Percentiles rank a stretch among this genome's conserved stretches.
phyloP scores from a whole-genome alignment of 768 basidiomycete genomes.

The Leccinum subgranulosum region DNA sequence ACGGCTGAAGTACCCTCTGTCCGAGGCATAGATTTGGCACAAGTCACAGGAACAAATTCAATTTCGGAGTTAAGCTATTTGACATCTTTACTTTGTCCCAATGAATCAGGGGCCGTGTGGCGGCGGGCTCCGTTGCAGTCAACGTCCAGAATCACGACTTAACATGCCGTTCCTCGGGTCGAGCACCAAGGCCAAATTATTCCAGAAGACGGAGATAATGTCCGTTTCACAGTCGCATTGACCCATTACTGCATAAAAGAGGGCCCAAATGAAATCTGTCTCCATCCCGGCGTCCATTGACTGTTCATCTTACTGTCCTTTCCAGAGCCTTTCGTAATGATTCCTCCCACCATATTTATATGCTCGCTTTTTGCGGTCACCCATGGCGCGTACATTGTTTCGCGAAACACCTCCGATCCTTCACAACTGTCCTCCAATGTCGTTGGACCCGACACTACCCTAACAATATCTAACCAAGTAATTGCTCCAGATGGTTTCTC shows the following conservation, averaged over 20 bases:
- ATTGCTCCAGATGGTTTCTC: constrained; percentile 50
- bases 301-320: not conserved
- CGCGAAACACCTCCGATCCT: constrained; percentile 8
- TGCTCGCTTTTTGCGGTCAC: constrained; percentile 3
- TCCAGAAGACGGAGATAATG: not conserved
- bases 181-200: not conserved
- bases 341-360: not conserved
- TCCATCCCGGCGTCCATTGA: not conserved
- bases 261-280: not conserved
- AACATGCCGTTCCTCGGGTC: not conserved
- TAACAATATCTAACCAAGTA: constrained; percentile 37
- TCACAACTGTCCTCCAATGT: not conserved
- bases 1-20: no score
- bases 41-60: not conserved
- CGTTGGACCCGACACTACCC: constrained; percentile 21
- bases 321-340: constrained; percentile 7
- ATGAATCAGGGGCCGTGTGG: not conserved
- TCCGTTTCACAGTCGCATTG: not conserved
- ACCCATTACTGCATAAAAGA: not conserved
- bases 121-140: not conserved
- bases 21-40: no score
- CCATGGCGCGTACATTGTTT: constrained; percentile 20
- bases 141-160: not conserved
- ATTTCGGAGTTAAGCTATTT: not conserved
- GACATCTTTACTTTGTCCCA: not conserved